A percentile compares a stretch with the other conserved stretches of the same genome.
Conservation (phyloP, 129 eudicot genomes). For the Helichrysum umbraculigerum region DNA sequence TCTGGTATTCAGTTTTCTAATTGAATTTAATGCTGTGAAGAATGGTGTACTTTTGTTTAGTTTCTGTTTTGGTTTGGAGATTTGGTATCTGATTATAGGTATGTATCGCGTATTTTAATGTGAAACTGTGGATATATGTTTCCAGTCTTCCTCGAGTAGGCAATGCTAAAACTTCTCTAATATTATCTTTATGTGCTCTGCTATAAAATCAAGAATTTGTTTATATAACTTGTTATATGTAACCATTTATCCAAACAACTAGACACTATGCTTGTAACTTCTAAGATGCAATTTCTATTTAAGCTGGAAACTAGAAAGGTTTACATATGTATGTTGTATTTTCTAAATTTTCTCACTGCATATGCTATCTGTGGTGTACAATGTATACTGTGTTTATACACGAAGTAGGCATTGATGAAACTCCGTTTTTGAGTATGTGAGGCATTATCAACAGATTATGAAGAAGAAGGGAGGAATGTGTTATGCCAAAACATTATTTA, state of each 20-base stretch:
- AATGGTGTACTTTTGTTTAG: slow-evolving; percentile 2
- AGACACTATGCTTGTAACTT: slow-evolving; percentile 12
- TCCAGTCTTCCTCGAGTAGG: slow-evolving; percentile 11
- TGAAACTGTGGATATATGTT: not conserved
- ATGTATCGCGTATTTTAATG: slow-evolving; percentile 7
- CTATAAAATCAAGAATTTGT: slow-evolving; percentile 2
- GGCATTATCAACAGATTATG: not conserved
- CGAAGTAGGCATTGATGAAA: slow-evolving; percentile 1
- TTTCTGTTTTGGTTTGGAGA: slow-evolving; percentile 1
- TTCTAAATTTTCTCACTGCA: not conserved
- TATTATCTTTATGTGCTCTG: slow-evolving; percentile 2
- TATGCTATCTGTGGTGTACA: not conserved
- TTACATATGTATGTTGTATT: not conserved
- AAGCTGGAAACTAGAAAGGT: slow-evolving; percentile 1
- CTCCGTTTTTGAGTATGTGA: not conserved
- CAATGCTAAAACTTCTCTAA: slow-evolving; percentile 4
- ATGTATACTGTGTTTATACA: slow-evolving; percentile 3
- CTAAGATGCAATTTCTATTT: not conserved
- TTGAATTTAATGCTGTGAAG: slow-evolving; percentile 11
- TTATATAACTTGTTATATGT: not conserved
- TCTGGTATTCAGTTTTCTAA: not conserved
- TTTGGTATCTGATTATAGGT: slow-evolving; percentile 1
- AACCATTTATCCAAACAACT: slow-evolving; percentile 9
- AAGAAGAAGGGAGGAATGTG: not conserved
- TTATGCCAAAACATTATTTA: not conserved